These are phyloP conservation scores for Epichloe sylvatica DNA, from an alignment of 2,329 filamentous ascomycete species.

Conservation along the genomic window DNA sequence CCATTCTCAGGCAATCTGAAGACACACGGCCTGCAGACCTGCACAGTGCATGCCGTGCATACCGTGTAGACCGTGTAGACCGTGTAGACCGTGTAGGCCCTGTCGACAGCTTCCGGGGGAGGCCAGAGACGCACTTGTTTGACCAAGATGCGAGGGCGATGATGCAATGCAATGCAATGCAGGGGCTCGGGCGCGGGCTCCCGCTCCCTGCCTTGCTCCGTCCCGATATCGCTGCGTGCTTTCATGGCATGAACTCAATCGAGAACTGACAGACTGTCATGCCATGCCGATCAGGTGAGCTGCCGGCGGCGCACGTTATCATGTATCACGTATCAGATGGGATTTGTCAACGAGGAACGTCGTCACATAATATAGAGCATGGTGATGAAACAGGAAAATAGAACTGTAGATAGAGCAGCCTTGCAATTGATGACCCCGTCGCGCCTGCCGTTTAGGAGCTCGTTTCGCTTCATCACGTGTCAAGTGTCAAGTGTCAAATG, in stretches of 20 bases:
- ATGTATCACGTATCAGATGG: too few species aligned
- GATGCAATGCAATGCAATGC: background rate
- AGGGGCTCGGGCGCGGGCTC: background rate
- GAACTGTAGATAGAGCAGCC: background rate
- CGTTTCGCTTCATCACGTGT: constrained; percentile 1
- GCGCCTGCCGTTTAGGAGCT: background rate
- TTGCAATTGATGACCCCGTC: background rate
- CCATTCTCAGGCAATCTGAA: background rate
- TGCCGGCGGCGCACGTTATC: too few species aligned
- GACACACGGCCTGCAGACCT: background rate
- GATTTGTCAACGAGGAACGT: too few species aligned
- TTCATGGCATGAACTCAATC: background rate
- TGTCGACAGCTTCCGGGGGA: background rate
- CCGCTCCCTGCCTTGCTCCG: background rate
- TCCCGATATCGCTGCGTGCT: background rate
- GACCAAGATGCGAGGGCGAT: background rate
- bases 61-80: too few species aligned
- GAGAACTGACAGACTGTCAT: too few species aligned
- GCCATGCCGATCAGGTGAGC: too few species aligned
- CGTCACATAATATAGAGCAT: too few species aligned
- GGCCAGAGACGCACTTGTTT: background rate
- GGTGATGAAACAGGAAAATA: too few species aligned
- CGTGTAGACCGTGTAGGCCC: too few species aligned
- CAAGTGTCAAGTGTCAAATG: background rate
- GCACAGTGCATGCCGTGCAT: background rate